Conservation (phyloP, 2,329 filamentous ascomycete genomes). For the Leptographium galeiforme region DNA sequence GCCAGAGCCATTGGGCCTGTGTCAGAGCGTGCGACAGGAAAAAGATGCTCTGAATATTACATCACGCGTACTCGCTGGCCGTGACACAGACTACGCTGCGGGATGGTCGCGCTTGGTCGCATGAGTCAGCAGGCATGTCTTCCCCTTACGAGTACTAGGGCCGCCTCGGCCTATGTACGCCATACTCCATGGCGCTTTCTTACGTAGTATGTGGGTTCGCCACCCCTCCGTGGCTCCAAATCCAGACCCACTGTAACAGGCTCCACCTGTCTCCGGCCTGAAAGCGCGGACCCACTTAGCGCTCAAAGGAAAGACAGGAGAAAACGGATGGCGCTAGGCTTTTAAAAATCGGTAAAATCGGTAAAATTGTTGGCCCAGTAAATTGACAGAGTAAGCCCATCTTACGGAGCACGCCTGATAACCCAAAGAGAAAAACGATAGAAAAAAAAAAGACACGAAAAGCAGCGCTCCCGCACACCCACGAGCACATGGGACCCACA, state of each 20-base stretch:
- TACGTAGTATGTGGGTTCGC: background rate
- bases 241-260: background rate
- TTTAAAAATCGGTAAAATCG: conserved; percentile 3
- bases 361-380: background rate
- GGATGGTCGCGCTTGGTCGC: background rate
- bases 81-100: conserved; percentile 10
- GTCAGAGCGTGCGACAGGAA: no score
- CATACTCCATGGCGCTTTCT: background rate
- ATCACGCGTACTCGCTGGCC: background rate
- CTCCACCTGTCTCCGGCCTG: background rate
- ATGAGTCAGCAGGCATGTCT: background rate
- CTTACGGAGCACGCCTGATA: no score
- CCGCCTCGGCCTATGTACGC: background rate
- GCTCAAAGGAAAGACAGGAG: conserved; percentile 1
- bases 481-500: background rate
- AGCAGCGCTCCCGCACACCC: background rate
- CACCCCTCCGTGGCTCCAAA: background rate
- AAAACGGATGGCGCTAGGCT: background rate
- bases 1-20: no score
- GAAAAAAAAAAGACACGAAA: background rate
- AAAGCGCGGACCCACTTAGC: conserved; percentile 6
- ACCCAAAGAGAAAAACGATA: background rate
- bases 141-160: background rate
- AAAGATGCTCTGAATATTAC: no score
- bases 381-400: background rate